Evolutionary conservation across 352 stramenopile species (phyloP).

Genomic region (Phytophthora capsici): DNA sequence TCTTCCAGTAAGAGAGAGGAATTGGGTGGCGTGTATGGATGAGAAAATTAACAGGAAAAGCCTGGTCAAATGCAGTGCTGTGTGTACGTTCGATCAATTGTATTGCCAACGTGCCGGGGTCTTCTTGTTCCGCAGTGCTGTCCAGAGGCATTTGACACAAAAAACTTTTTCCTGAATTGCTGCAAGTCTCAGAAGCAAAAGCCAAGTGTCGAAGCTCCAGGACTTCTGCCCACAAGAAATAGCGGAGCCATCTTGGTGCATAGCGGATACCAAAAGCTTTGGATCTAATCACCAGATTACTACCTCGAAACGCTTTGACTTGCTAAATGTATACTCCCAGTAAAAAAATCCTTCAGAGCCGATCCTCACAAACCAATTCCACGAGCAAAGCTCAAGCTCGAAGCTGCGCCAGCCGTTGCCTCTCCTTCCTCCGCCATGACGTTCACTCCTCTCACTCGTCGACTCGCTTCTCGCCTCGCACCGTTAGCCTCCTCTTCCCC

Average conservation of each 20-base stretch:
- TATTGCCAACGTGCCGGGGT: background rate
- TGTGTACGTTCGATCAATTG: slow-evolving; percentile 8
- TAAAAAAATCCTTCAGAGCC: background rate
- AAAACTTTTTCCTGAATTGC: background rate
- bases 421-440: slow-evolving; percentile 14
- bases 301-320: background rate
- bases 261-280: background rate
- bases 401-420: slow-evolving; percentile 2
- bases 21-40: slow-evolving; percentile 14
- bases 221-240: slow-evolving; percentile 12
- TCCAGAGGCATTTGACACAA: background rate
- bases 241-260: slow-evolving; percentile 15
- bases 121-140: too few relatives aligned
- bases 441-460: slow-evolving; percentile 30
- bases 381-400: slow-evolving; percentile 4
- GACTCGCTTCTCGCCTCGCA: slow-evolving; percentile 20
- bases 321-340: slow-evolving; percentile 3
- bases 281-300: slow-evolving; percentile 5
- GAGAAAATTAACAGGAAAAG: slow-evolving; percentile 21
- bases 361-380: slow-evolving; percentile 17
- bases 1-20: slow-evolving; percentile 57
- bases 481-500: background rate
- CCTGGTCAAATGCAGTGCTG: slow-evolving; percentile 24
- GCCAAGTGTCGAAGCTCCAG: slow-evolving; percentile 1
- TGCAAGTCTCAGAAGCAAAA: too few relatives aligned